Conservation (phyloP, 192 early-diverging fungal genomes). For the Linnemannia zychae region DNA sequence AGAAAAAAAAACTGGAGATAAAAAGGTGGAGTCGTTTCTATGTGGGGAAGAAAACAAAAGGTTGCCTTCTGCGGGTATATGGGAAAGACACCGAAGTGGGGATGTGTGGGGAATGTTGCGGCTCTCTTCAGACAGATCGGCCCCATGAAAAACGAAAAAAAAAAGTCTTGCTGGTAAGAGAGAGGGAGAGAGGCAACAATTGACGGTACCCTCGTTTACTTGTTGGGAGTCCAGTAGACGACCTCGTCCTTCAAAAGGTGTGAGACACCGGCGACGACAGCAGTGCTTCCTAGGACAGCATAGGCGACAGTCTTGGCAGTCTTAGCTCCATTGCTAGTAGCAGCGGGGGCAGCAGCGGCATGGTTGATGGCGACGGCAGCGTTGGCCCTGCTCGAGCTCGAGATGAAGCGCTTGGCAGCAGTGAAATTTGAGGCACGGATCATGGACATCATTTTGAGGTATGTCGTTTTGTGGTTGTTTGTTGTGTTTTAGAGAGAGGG, state of each 20-base stretch:
- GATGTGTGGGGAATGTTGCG: not conserved
- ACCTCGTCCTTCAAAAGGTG: slow-evolving; percentile 42
- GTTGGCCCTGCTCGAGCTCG: slow-evolving; percentile 27
- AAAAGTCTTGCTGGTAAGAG: not conserved
- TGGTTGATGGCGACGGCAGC: slow-evolving; percentile 12
- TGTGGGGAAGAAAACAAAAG: not conserved
- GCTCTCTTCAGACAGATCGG: not conserved
- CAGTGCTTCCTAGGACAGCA: slow-evolving; percentile 25
- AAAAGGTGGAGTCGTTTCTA: not conserved
- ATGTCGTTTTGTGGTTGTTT: not conserved
- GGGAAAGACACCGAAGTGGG: not conserved
- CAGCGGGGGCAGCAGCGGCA: not conserved
- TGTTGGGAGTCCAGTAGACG: slow-evolving; percentile 47
- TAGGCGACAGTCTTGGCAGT: slow-evolving; percentile 21
- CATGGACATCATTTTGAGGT: slow-evolving; percentile 35
- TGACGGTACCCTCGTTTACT: slow-evolving; percentile 19
- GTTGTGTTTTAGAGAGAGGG: not conserved
- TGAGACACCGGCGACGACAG: slow-evolving; percentile 25
- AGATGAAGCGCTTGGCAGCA: slow-evolving; percentile 25
- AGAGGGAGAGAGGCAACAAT: no score
- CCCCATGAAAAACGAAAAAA: not conserved
- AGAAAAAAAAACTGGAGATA: not conserved
- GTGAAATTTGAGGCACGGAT: slow-evolving; percentile 24
- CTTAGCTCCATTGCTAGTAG: not conserved
- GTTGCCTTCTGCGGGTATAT: not conserved